Base-by-base conservation (phyloP, 257 asterid genomes). In the Ophiorrhiza pumila region DNA sequence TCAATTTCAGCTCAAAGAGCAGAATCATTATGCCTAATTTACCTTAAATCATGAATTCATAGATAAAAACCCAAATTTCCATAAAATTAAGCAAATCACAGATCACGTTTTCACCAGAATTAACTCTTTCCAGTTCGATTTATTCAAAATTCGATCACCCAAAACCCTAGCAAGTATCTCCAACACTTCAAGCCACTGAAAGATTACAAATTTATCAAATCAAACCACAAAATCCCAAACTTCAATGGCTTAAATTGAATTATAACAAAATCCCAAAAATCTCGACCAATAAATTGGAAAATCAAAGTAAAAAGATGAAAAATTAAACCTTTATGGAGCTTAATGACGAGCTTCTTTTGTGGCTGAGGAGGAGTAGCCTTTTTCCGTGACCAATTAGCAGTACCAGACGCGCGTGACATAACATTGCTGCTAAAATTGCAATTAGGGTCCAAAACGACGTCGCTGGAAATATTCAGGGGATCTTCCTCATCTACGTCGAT, bases 331-430 rank as follows among this genome's bases (percentile, higher is more conserved):
- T 90, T 92, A 65, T 68, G 65, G 68, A 88, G 92, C 85, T 87
- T 92, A 85, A 92, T 92, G 41, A 92, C 96, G 29, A 92, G 90
- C 75, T 85, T 92, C 76, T 92, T 92, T 17, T 89, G 77, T 0
- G 98, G 97, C 83, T 84, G 98, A 6, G 97, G 91, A 72, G 87
- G 94, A 69, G 87, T 85, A 18, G 96, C 89, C 68, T 92, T 92
- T 84, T 90, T 92, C 76, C 96, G 80, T 1, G 89, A 71, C 81
- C 88, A 83, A 86, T 89, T 92, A 25, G 96, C 84, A 37, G 96
- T 81, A 46, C 82, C 87, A 31, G 89, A 86, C 52, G 87, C 83
- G 25, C 71, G 58, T 46, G 56, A 31, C 43, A 75, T 1, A 47
- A 55, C 45, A 61, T 57, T 68, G 55, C 60, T 74, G 63, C 74